Evolutionary conservation across 2,329 filamentous ascomycete genomes (phyloP).

Genomic region (Fusarium luffae): DNA sequence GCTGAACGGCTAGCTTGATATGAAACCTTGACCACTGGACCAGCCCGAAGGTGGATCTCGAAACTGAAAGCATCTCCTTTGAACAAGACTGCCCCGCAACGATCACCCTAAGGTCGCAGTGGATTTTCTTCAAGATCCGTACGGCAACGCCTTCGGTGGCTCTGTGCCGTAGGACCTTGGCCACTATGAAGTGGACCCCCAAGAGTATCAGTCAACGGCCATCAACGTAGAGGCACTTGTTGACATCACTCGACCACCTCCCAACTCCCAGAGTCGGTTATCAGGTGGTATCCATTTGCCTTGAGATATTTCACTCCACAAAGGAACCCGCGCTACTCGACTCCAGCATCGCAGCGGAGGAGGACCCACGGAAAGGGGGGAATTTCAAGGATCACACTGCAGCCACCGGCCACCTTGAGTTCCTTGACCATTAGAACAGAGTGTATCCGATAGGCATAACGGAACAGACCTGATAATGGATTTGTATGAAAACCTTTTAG

Average conservation of each 20-base stretch:
- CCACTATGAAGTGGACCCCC: background rate
- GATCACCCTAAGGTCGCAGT: background rate
- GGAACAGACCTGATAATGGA: background rate
- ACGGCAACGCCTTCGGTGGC: background rate
- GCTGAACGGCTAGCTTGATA: background rate
- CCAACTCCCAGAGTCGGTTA: background rate
- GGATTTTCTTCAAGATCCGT: background rate
- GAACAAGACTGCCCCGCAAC: background rate
- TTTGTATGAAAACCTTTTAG: too few species aligned
- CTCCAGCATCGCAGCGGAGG: rapidly evolving
- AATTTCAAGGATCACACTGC: background rate
- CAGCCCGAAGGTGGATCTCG: background rate
- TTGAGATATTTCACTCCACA: background rate
- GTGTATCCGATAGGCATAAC: background rate
- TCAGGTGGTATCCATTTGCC: background rate
- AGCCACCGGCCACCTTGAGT: background rate
- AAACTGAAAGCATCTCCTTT: background rate
- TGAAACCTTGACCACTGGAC: background rate
- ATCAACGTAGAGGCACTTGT: too few species aligned
- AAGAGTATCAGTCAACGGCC: background rate
- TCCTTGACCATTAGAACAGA: background rate
- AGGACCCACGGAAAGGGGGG: background rate
- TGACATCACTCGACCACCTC: background rate
- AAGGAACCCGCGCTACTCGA: background rate
- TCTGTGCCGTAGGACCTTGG: background rate